phyloP scores from a whole-genome alignment of 2,329 filamentous ascomycete species.

The Beauveria bassiana region DNA sequence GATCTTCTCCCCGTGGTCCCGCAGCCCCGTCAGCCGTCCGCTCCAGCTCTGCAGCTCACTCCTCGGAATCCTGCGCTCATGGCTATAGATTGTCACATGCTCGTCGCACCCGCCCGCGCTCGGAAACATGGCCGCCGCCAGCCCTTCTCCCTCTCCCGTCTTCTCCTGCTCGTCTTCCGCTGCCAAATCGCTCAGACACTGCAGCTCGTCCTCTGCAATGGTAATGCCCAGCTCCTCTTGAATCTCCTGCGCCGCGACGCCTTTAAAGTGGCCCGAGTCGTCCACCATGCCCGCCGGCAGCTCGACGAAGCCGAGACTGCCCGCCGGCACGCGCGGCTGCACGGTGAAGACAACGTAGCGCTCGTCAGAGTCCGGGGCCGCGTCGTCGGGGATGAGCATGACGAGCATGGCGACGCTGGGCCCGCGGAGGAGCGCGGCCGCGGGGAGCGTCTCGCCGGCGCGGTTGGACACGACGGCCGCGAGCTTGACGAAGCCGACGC shows the following conservation, averaged over 20 bases:
- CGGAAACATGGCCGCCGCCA: slow-evolving; percentile 46
- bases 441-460: slow-evolving; percentile 42
- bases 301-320: slow-evolving; percentile 47
- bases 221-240: slow-evolving; percentile 50
- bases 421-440: slow-evolving; percentile 48
- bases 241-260: slow-evolving; percentile 52
- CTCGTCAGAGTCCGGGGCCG: slow-evolving; percentile 13
- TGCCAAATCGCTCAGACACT: slow-evolving; percentile 45
- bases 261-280: slow-evolving; percentile 44
- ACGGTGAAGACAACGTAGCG: slow-evolving; percentile 51
- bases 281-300: slow-evolving; percentile 54
- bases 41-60: slow-evolving; percentile 45
- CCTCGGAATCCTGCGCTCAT: slow-evolving; percentile 44
- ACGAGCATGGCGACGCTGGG: slow-evolving; percentile 55
- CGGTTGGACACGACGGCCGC: slow-evolving; percentile 39
- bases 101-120: slow-evolving; percentile 55
- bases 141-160: slow-evolving; percentile 26
- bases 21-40: slow-evolving; percentile 49
- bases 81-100: slow-evolving; percentile 49
- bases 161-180: slow-evolving; percentile 22
- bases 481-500: slow-evolving; percentile 52
- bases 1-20: slow-evolving; percentile 53
- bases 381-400: slow-evolving; percentile 46
- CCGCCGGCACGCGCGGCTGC: slow-evolving; percentile 49
- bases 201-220: slow-evolving; percentile 40